These are phyloP conservation scores for Mycosphaerella arachidis DNA, from an alignment of 2,329 filamentous ascomycete species.

Conservation along the genomic window DNA sequence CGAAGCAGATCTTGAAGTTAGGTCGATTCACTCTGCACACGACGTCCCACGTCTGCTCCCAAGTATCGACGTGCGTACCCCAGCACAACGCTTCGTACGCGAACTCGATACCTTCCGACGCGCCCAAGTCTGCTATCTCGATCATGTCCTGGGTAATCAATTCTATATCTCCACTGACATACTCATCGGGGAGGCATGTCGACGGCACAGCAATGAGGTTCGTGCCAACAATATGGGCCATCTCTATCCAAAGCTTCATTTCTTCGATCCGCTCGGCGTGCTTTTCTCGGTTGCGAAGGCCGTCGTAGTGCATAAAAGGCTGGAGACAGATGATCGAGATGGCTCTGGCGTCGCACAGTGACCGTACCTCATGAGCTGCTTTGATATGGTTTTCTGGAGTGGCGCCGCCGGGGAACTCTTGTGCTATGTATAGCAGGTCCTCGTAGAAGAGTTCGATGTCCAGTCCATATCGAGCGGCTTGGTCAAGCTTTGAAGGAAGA, in stretches of 20 bases:
- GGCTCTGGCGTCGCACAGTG: conserved; percentile 53
- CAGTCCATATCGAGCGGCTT: conserved; percentile 62
- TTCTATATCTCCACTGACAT: conserved; percentile 50
- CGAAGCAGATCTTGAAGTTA: conserved; percentile 73
- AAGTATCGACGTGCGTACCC: conserved; percentile 65
- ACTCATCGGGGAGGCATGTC: conserved; percentile 56
- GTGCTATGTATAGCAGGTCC: conserved; percentile 62
- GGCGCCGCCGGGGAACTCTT: conserved; percentile 41
- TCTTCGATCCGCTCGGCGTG: conserved; percentile 58
- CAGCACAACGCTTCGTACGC: conserved; percentile 71
- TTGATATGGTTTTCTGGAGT: conserved; percentile 47
- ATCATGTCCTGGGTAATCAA: conserved; percentile 60
- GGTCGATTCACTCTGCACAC: conserved; percentile 59
- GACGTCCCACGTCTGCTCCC: conserved; percentile 68
- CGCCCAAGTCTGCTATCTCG: conserved; percentile 64
- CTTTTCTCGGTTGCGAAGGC: conserved; percentile 58
- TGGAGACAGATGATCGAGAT: conserved; percentile 65
- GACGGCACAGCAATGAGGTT: conserved; percentile 72
- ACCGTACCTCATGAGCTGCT: conserved; percentile 55
- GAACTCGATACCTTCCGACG: conserved; percentile 57
- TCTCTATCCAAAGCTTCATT: conserved; percentile 64
- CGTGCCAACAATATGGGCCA: conserved; percentile 61
- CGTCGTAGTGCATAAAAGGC: conserved; percentile 75
- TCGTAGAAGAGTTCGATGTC: conserved; percentile 77
- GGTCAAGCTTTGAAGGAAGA: conserved; percentile 62